Base-by-base conservation (phyloP, 768 basidiomycete species). In the Panaeolus cyanescens region DNA sequence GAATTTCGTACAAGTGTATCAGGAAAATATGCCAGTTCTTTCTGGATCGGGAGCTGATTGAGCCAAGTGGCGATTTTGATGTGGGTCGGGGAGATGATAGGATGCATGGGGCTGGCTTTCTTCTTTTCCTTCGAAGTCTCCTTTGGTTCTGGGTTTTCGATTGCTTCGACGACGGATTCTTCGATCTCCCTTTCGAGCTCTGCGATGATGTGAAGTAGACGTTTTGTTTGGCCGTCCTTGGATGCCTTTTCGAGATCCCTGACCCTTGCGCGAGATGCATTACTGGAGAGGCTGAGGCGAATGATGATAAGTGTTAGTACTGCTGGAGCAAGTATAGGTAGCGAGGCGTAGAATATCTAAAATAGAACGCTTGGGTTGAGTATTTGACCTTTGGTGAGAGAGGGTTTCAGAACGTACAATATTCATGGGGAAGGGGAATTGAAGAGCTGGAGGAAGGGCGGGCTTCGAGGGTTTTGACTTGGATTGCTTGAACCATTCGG, bases 1-100 rank as follows among this genome's bases (percentile, higher is more conserved):
- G 90, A 75, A 67, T 93, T 93, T 36, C 74, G 68, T 28, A 87
- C 79, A 5, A n/a, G n/a, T n/a, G n/a, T n/a, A 1, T 75, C 74
- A 19, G 79, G 74, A 64, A 93, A 87, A 68, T 84, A 92, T 19
- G 83, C 89, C 22, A 83, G 71, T 64, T 90, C 83, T 73, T 93
- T 94, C 77, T 85, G 81, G 45, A 94, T 69, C 0, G 91, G 90
- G 9, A 94, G 80, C 42, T 76, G 77, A 71, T 93, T 93, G 36
- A 95, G 77, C 71, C 78, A 82, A 5, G 72, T 74, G 5, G 83
- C 83, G 33, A 90, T 86, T 60, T 75, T 77, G 15, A 72, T 80
- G 68, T 95, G 92, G 10, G 79, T 68, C 2, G 83, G 77, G n/a
- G 83, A 83, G 22, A 93, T 75, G 25, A 82, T 72, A 19, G 82